Percentiles rank a stretch among this genome's conserved stretches.
phyloP scores from a whole-genome alignment of 1,284 basidiomycete species.

The Rhodotorula sp. region DNA sequence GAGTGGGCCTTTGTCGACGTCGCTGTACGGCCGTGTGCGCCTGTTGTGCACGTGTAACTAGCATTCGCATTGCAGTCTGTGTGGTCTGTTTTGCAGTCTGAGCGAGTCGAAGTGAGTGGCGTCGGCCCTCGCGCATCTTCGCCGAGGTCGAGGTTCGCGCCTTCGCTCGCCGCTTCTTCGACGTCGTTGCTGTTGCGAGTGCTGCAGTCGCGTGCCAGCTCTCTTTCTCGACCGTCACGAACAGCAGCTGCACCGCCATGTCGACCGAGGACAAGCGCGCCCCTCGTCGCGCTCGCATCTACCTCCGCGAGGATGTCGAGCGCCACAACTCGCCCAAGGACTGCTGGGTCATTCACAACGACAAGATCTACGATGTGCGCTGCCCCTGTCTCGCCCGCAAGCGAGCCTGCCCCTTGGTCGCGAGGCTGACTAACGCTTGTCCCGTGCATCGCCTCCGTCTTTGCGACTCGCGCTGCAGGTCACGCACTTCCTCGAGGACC shows the following conservation, averaged over 20 bases:
- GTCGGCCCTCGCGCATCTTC: neutral
- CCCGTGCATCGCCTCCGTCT: neutral
- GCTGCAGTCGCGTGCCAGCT: neutral
- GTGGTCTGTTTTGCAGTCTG: no score
- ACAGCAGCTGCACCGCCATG: neutral
- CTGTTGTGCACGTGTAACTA: neutral
- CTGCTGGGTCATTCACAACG: constrained; percentile 72
- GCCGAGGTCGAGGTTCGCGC: neutral
- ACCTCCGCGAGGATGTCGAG: constrained; percentile 68
- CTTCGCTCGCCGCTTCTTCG: neutral
- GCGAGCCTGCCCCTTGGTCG: neutral
- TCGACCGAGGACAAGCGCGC: constrained; percentile 13
- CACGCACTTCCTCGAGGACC: constrained; percentile 70
- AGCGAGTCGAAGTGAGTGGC: neutral
- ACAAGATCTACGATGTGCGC: constrained; percentile 74
- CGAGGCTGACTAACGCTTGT: neutral
- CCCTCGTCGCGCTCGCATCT: constrained; percentile 55
- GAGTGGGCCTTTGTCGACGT: no score
- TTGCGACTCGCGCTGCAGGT: constrained; percentile 16
- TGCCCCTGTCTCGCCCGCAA: neutral
- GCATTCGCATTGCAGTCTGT: neutral
- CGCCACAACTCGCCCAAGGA: constrained; percentile 60
- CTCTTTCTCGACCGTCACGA: neutral
- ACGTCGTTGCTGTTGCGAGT: neutral
- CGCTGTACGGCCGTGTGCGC: no score